Evolutionary conservation across 164 flowering plant genomes (phyloP).

Genomic region (Tetracentron sinense): DNA sequence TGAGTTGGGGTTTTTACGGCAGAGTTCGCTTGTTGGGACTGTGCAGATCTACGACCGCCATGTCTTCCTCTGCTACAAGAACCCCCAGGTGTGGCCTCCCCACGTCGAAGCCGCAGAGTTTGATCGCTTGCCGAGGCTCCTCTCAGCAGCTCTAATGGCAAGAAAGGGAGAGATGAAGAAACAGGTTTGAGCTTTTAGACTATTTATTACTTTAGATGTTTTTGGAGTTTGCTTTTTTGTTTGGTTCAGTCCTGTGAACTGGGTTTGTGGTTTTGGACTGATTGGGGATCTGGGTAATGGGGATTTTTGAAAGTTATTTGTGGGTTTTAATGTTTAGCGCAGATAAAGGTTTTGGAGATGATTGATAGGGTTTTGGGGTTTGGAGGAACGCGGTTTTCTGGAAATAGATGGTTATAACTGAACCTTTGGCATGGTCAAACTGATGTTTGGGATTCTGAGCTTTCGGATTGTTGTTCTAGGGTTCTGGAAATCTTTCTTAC

Average conservation of each 20-base stretch:
- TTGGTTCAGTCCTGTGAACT: not conserved
- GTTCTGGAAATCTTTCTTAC: too few species aligned
- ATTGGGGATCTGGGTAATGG: constrained; percentile 2
- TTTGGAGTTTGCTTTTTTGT: not conserved
- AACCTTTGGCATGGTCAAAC: too few species aligned
- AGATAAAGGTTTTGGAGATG: not conserved
- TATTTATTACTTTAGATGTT: not conserved
- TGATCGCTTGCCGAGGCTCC: constrained; percentile 85
- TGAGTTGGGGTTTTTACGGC: constrained; percentile 65
- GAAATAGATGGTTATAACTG: not conserved
- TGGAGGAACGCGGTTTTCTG: not conserved
- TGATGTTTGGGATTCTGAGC: too few species aligned
- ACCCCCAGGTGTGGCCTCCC: constrained; percentile 84
- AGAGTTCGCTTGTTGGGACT: constrained; percentile 56
- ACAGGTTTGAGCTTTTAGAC: constrained; percentile 36
- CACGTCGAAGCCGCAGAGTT: constrained; percentile 85
- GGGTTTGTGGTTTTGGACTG: constrained; percentile 1
- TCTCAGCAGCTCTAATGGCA: constrained; percentile 69
- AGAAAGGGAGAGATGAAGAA: constrained; percentile 64
- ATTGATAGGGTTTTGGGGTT: not conserved
- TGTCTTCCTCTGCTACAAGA: constrained; percentile 89
- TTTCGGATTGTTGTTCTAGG: too few species aligned
- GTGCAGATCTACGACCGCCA: constrained; percentile 75
- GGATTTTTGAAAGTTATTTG: not conserved
- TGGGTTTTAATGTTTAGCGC: not conserved